phyloP scores from a whole-genome alignment of 2,329 filamentous ascomycete genomes.

The Pseudogymnoascus sp. region DNA sequence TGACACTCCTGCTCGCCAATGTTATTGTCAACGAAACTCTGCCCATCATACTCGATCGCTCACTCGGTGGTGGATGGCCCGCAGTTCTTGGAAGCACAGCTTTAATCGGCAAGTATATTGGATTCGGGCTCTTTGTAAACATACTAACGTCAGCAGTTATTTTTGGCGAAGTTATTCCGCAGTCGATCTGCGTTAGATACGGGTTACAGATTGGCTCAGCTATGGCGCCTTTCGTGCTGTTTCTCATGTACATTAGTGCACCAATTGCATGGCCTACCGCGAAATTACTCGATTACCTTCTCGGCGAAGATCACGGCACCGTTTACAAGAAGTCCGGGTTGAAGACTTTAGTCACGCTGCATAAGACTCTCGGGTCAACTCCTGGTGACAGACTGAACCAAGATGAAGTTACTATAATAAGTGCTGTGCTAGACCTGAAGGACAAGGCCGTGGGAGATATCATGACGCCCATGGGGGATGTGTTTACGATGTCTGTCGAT shows the following conservation, averaged over 20 bases:
- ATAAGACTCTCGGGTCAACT: conserved; percentile 71
- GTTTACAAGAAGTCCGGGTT: conserved; percentile 94
- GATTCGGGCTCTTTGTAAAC: conserved; percentile 3
- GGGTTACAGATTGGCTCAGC: conserved; percentile 84
- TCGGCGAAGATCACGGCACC: conserved; percentile 88
- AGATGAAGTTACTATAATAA: conserved; percentile 98
- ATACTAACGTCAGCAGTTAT: conserved; percentile 55
- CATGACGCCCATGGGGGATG: conserved; percentile 98
- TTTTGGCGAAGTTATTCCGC: conserved; percentile 89
- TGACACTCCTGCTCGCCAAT: conserved; percentile 84
- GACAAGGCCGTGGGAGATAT: conserved; percentile 91
- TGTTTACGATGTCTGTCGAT: conserved; percentile 94
- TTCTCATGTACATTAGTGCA: conserved; percentile 82
- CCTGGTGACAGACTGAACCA: conserved; percentile 83
- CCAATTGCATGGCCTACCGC: conserved; percentile 88
- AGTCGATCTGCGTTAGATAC: conserved; percentile 90
- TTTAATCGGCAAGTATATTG: conserved; percentile 62
- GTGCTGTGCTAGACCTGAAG: conserved; percentile 89
- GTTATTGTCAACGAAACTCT: conserved; percentile 95
- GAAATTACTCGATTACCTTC: conserved; percentile 81
- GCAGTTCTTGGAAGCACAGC: conserved; percentile 86
- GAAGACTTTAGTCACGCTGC: conserved; percentile 87
- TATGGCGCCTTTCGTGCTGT: conserved; percentile 77
- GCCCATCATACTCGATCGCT: conserved; percentile 85
- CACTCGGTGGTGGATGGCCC: conserved; percentile 83